These are phyloP conservation scores for Hypholoma fasciculare DNA, from an alignment of 768 basidiomycete genomes.

Conservation along the genomic window DNA sequence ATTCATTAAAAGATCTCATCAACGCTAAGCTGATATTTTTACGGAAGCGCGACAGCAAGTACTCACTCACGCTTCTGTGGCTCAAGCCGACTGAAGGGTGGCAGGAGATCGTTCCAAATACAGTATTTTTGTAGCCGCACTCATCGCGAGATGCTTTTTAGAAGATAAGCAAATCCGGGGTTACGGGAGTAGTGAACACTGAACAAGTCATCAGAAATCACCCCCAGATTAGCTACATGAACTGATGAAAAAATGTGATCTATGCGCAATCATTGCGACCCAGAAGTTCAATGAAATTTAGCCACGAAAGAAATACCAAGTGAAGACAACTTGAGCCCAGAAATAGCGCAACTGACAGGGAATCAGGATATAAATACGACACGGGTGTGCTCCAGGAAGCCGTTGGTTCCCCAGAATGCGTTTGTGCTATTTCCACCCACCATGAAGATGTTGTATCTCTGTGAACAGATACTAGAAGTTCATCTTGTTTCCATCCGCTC, in stretches of 20 bases:
- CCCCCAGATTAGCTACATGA: slow-evolving; percentile 1
- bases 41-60: not conserved
- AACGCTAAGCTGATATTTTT: not conserved
- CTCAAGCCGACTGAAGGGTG: not conserved
- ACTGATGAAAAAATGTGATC: not conserved
- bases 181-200: not conserved
- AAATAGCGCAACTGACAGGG: too few species aligned
- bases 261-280: too few species aligned
- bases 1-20: not conserved
- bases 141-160: not conserved
- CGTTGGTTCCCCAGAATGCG: too few species aligned
- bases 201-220: not conserved
- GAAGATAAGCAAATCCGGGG: not conserved
- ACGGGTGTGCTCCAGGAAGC: too few species aligned
- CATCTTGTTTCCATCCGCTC: too few species aligned
- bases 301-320: too few species aligned
- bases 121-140: not conserved
- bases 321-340: too few species aligned
- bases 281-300: too few species aligned
- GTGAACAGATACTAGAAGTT: too few species aligned
- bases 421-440: too few species aligned
- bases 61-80: slow-evolving; percentile 1
- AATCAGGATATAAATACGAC: too few species aligned
- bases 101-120: not conserved
- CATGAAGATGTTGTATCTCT: too few species aligned